Conservation (phyloP, 2,329 filamentous ascomycete genomes). For the Sporothrix brasiliensis region DNA sequence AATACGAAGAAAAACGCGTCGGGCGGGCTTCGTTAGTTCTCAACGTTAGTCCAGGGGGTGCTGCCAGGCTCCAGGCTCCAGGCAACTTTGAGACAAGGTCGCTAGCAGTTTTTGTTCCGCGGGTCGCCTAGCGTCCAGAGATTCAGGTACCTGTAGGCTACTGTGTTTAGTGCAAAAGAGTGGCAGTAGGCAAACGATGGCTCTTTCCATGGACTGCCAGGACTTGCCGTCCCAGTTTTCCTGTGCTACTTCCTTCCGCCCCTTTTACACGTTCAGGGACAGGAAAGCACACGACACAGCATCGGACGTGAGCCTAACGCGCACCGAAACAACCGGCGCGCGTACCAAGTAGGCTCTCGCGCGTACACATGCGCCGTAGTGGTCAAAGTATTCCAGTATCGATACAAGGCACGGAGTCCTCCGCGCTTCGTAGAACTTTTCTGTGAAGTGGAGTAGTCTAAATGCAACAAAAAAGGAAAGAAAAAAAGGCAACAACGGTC, state of each 20-base stretch:
- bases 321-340: not conserved
- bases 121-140: not conserved
- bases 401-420: slow-evolving; percentile 19
- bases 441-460: slow-evolving; percentile 17
- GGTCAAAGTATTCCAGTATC: not conserved
- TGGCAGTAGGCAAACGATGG: too few species aligned
- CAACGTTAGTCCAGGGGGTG: slow-evolving; percentile 18
- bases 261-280: slow-evolving; percentile 1
- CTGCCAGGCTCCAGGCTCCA: slow-evolving; percentile 15
- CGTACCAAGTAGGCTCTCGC: not conserved
- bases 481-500: not conserved
- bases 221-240: slow-evolving; percentile 1
- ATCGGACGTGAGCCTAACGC: not conserved
- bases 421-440: slow-evolving; percentile 20
- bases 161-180: not conserved
- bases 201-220: slow-evolving; percentile 10
- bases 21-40: slow-evolving; percentile 11
- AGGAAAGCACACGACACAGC: slow-evolving; percentile 7
- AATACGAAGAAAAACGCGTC: slow-evolving; percentile 26
- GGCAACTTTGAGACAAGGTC: not conserved
- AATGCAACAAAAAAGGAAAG: not conserved
- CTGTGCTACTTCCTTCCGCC: slow-evolving; percentile 1
- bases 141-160: not conserved
- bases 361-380: not conserved
- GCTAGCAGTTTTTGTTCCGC: slow-evolving; percentile 7